A percentile compares a stretch with the other conserved stretches of the same genome.
phyloP scores from a whole-genome alignment of 148 eudicot genomes.

The Fagopyrum esculentum region DNA sequence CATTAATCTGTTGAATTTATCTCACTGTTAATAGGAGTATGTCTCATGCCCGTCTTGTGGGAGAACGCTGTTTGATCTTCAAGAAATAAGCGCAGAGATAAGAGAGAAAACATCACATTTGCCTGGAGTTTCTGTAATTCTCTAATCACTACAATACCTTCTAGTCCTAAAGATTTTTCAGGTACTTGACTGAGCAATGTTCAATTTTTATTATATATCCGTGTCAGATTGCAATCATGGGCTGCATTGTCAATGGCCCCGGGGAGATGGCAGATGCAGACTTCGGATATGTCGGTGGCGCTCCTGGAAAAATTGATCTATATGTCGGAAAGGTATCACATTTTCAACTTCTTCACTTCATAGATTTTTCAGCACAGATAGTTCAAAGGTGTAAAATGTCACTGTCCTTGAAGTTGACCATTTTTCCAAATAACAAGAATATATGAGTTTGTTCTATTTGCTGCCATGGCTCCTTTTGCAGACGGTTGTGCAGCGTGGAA shows the following conservation, averaged over 20 bases:
- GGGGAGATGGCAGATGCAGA: constrained; percentile 99
- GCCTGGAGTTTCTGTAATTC: constrained; percentile 95
- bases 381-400: not conserved
- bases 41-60: constrained; percentile 99
- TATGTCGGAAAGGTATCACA: constrained; percentile 83
- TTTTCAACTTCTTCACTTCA: not conserved
- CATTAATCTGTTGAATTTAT: not conserved
- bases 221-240: constrained; percentile 95
- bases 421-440: not conserved
- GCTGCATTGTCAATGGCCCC: constrained; percentile 98
- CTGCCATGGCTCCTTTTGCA: constrained; percentile 15
- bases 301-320: constrained; percentile 97
- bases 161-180: constrained; percentile 2
- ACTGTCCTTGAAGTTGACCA: not conserved
- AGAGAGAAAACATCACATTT: constrained; percentile 93
- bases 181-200: not conserved
- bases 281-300: constrained; percentile 98
- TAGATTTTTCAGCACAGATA: not conserved
- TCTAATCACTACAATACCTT: not conserved
- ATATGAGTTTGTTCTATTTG: not conserved
- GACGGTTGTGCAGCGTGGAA: constrained; percentile 86
- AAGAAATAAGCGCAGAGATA: constrained; percentile 90
- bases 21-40: constrained; percentile 56
- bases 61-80: constrained; percentile 91
- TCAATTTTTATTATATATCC: not conserved